A percentile compares a stretch with the other conserved stretches of the same genome.
These are phyloP conservation scores for Boletus vermiculosoides DNA, from an alignment of 768 basidiomycete genomes.

Conservation along the genomic window DNA sequence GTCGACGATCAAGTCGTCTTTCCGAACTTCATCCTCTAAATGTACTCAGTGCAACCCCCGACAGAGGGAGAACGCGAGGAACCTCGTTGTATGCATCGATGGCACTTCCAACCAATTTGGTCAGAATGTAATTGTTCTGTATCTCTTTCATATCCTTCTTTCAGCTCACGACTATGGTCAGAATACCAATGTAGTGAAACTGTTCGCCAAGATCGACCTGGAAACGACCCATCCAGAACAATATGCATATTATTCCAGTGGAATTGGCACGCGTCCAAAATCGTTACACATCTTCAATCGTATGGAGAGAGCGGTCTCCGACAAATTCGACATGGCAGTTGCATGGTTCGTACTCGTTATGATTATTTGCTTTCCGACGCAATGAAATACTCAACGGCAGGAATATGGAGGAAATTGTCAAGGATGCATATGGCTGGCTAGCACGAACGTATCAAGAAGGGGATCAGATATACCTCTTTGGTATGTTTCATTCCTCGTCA, in stretches of 20 bases:
- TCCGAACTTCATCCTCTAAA: not conserved
- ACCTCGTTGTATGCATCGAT: conserved; percentile 26
- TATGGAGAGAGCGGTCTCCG: conserved; percentile 14
- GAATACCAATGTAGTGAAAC: conserved; percentile 41
- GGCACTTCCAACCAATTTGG: conserved; percentile 27
- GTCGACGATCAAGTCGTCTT: not conserved
- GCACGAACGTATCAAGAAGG: conserved; percentile 31
- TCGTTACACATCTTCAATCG: conserved; percentile 26
- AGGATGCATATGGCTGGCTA: conserved; percentile 36
- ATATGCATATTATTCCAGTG: conserved; percentile 38
- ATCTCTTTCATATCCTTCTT: not conserved
- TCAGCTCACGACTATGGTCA: conserved; percentile 15
- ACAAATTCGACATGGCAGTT: conserved; percentile 37
- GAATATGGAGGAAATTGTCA: conserved; percentile 36
- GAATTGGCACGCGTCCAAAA: conserved; percentile 37
- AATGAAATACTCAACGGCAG: conserved; percentile 11
- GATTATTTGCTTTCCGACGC: not conserved
- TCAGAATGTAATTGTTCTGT: conserved; percentile 10
- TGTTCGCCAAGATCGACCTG: conserved; percentile 31
- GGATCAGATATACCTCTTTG: conserved; percentile 37
- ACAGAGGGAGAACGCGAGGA: conserved; percentile 14
- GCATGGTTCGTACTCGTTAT: conserved; percentile 33
- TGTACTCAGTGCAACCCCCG: conserved; percentile 15
- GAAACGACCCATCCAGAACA: conserved; percentile 23
- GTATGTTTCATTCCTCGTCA: conserved; percentile 9